Base-by-base conservation (phyloP, 179 eudicot species). In the Spinacia oleracea region DNA sequence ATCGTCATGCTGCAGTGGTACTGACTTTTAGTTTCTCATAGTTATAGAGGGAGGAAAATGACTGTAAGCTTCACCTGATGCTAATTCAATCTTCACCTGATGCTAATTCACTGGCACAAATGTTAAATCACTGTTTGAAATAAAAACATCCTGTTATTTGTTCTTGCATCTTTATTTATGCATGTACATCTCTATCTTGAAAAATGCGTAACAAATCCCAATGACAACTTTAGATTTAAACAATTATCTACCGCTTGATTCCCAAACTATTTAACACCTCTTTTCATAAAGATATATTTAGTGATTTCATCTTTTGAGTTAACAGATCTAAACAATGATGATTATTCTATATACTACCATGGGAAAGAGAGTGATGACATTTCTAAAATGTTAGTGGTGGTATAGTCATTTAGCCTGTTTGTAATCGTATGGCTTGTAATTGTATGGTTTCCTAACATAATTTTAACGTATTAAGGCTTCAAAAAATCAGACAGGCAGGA, bases 401-500 rank as follows among this genome's bases (percentile, higher is more conserved):
- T 3, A 25, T 46, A 16, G 35, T 74, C n/a, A 53, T 25, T 42
- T 51, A 34, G n/a, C 21, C 40, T 8, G 18, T 63, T 31, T 77
- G 60, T 75, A 42, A 31, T 46, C 82, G n/a, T 53, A 40, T 58
- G 38, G 78, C 25, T 87, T 82, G n/a, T n/a, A 42, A 31, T 46
- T 83, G n/a, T 53, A 40, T 58, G 38, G 78, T 25, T 87, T 82
- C 78, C 85, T 87, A 83, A 86, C 70, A 77, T 72, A 68, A 67
- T 82, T 64, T 74, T 70, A 34, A 80, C 86, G 79, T 77, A 73
- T 77, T 59, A 81, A 93, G 96, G 94, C 90, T 86, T 83, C 90
- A 74, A 96, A 93, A 85, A 85, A 70, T 78, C 98, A 91, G 90
- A 81, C 84, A 56, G 97, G 94, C 66, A 88, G 98, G 80, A 96